Conservation (phyloP, 225 moss, liverwort and hornwort species). For the Physcomitrellopsis africana region DNA sequence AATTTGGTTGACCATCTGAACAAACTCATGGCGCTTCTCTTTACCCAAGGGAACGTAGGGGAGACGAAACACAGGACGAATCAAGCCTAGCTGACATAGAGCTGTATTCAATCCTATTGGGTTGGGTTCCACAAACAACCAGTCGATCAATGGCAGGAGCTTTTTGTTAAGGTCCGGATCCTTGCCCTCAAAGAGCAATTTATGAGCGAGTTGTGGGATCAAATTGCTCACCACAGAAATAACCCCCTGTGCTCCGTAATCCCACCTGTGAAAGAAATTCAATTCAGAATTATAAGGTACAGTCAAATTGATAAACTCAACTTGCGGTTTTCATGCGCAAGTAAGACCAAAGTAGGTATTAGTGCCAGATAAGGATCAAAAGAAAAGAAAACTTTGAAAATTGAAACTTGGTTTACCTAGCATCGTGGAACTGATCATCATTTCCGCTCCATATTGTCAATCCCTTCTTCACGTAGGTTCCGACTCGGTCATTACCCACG, state of each 20-base stretch:
- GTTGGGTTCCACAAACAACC: slow-evolving; percentile 87
- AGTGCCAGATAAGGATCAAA: neutral
- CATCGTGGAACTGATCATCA: slow-evolving; percentile 89
- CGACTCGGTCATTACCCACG: slow-evolving; percentile 72
- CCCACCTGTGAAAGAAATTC: slow-evolving; percentile 47
- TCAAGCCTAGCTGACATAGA: slow-evolving; percentile 75
- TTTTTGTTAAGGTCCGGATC: slow-evolving; percentile 66
- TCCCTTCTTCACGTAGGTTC: slow-evolving; percentile 52
- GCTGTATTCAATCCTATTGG: slow-evolving; percentile 92
- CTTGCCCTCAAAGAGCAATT: slow-evolving; percentile 62
- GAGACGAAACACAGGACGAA: slow-evolving; percentile 84
- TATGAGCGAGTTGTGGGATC: slow-evolving; percentile 67
- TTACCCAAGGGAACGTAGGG: slow-evolving; percentile 74
- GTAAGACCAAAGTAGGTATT: neutral
- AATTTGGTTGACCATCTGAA: slow-evolving; percentile 74
- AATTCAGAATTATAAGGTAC: neutral
- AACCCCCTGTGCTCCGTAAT: slow-evolving; percentile 79
- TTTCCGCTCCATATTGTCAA: slow-evolving; percentile 90
- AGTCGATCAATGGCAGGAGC: slow-evolving; percentile 72
- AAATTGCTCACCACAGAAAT: slow-evolving; percentile 94
- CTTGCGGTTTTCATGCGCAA: neutral
- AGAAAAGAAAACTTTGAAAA: too few species aligned
- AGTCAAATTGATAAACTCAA: slow-evolving; percentile 9
- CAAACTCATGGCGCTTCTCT: slow-evolving; percentile 62
- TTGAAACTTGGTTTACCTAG: slow-evolving; percentile 46